Conservation (phyloP, 352 stramenopile genomes). For the Phytopythium sindhum region DNA sequence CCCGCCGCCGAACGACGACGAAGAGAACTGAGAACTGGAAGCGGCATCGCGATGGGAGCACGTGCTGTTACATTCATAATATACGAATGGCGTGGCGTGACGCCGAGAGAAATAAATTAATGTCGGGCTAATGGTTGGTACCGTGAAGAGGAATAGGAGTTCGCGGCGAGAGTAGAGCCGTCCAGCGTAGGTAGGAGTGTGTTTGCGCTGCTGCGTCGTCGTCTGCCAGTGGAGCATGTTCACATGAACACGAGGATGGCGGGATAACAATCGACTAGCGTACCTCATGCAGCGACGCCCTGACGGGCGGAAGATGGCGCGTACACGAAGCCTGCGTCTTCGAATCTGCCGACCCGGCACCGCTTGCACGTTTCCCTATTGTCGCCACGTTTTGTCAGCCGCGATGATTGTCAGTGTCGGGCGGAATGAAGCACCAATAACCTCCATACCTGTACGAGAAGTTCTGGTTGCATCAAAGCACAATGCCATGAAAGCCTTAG, state of each 20-base stretch:
- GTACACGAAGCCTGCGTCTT: slow-evolving; percentile 61
- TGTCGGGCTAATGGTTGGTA: not conserved
- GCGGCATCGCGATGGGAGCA: not conserved
- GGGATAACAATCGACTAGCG: not conserved
- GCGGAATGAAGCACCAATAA: not conserved
- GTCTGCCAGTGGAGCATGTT: not conserved
- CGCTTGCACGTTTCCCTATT: slow-evolving; percentile 59
- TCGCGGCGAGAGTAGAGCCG: not conserved
- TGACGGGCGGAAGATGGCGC: slow-evolving; percentile 14
- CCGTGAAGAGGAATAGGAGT: not conserved
- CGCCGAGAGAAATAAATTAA: not conserved
- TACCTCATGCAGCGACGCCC: slow-evolving; percentile 1
- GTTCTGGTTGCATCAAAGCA: slow-evolving; percentile 29
- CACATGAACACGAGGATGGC: not conserved
- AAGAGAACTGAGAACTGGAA: slow-evolving; percentile 26
- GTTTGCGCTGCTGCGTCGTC: not conserved
- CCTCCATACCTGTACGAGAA: slow-evolving; percentile 63
- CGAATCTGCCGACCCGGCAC: slow-evolving; percentile 48
- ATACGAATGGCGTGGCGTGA: not conserved
- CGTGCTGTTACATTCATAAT: too few relatives aligned
- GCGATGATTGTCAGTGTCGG: not conserved
- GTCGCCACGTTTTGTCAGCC: not conserved
- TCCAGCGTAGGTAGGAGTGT: not conserved
- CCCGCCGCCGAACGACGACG: slow-evolving; percentile 44
- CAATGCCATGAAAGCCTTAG: not conserved